Percentiles rank a stretch among this genome's conserved stretches.
These are phyloP conservation scores for Thermochaetoides thermophila DNA, from an alignment of 495 filamentous ascomycete genomes.

Conservation along the genomic window DNA sequence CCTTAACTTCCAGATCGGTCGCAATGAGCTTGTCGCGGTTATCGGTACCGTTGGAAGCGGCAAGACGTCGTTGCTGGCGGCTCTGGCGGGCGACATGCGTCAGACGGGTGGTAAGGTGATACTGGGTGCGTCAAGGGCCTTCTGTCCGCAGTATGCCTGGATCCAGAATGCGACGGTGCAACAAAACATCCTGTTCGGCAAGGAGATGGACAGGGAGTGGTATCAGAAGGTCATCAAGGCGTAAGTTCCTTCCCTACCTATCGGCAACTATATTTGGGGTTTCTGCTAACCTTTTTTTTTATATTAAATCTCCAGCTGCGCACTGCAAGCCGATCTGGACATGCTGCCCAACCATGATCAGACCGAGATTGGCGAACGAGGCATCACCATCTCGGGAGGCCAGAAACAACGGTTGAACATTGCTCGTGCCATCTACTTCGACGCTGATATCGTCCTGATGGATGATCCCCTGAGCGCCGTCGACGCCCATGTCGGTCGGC, in stretches of 20 bases:
- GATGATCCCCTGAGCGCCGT: constrained; percentile 75
- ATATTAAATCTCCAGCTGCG: constrained; percentile 41
- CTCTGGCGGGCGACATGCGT: constrained; percentile 88
- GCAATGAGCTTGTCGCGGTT: constrained; percentile 76
- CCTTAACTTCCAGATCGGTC: constrained; percentile 58
- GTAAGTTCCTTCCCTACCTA: constrained; percentile 15
- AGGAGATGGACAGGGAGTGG: constrained; percentile 52
- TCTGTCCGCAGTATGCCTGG: constrained; percentile 95
- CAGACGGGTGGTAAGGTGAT: constrained; percentile 57
- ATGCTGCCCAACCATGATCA: constrained; percentile 60
- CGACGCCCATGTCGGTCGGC: constrained; percentile 76
- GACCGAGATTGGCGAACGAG: constrained; percentile 67
- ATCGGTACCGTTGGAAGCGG: constrained; percentile 87
- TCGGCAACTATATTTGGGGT: too few species aligned
- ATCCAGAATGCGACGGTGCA: constrained; percentile 82
- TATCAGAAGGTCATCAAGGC: constrained; percentile 42
- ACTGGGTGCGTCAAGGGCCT: constrained; percentile 65
- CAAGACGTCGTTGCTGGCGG: constrained; percentile 81
- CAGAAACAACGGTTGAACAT: constrained; percentile 79
- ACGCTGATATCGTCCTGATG: constrained; percentile 69
- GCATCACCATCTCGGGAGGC: constrained; percentile 69
- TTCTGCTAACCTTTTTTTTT: too few species aligned
- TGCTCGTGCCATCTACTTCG: constrained; percentile 71
- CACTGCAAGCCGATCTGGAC: constrained; percentile 55
- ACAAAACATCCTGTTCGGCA: constrained; percentile 86